phyloP scores from a whole-genome alignment of 352 stramenopile species.

The Phytopythium boreale region DNA sequence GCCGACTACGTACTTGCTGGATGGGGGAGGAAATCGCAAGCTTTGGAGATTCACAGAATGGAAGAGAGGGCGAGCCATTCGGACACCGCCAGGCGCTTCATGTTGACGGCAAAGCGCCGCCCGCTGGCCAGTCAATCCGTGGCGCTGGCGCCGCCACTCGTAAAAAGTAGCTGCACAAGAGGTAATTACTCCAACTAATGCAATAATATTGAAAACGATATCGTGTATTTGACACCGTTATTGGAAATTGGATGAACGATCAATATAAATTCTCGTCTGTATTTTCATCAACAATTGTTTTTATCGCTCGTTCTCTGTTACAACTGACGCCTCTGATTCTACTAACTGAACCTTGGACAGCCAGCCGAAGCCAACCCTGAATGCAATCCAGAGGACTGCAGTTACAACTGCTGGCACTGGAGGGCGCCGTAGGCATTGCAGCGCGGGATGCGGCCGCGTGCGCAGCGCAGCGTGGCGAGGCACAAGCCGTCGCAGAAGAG shows the following conservation, averaged over 20 bases:
- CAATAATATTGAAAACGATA: too few relatives aligned
- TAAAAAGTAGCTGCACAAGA: conserved; percentile 3
- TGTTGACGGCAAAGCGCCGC: background rate
- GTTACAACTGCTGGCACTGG: background rate
- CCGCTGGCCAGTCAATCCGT: conserved; percentile 10
- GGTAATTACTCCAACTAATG: background rate
- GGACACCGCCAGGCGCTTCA: too few relatives aligned
- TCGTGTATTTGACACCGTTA: too few relatives aligned
- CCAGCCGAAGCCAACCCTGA: too few relatives aligned
- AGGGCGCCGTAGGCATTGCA: background rate
- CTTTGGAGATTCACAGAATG: conserved; percentile 7
- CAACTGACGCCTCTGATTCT: too few relatives aligned
- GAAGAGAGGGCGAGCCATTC: background rate
- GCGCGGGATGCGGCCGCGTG: background rate
- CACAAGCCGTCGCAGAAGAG: conserved; percentile 9
- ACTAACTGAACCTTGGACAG: background rate
- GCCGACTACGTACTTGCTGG: conserved; percentile 7
- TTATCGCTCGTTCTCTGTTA: too few relatives aligned
- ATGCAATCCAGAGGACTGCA: too few relatives aligned
- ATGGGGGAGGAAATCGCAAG: conserved; percentile 6
- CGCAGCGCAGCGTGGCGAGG: conserved; percentile 4
- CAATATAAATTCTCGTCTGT: too few relatives aligned
- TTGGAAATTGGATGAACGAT: too few relatives aligned
- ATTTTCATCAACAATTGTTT: too few relatives aligned
- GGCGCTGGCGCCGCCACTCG: background rate